Evolutionary conservation across 2,329 filamentous ascomycete species (phyloP), one percentile per base, ranked within the genome.

Genomic region (Fusarium longipes): DNA sequence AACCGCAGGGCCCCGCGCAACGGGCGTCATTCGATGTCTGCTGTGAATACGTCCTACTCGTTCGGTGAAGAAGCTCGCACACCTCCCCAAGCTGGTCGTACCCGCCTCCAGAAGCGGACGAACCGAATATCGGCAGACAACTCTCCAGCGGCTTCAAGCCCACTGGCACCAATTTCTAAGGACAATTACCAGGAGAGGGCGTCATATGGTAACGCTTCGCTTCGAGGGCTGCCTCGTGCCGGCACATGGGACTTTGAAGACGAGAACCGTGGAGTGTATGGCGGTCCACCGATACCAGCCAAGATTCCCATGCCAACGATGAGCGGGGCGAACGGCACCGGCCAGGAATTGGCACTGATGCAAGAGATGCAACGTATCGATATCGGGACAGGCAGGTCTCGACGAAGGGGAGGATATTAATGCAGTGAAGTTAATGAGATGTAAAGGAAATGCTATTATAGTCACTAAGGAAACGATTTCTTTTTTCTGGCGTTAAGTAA

Each of bases 301-400:
- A 93, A 93, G 78, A 81, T 92, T 10, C 89, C 90, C 2, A 76
- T 91, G 22, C 54, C 77, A n/a, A 84, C 82, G 79, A 84, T 82
- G 80, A 84, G 80, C 64, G 82, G 80, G 30, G 78, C 76, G 7
- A 78, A 79, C 32, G 79, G 76, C 50, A 78, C 76, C 17, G 77
- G 78, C 25, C 83, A 84, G 57, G 82, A 86, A 65, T 82, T 83
- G 77, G 87, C 89, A 20, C 78, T 94, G 51, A 85, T 91, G 77
- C 83, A 92, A 65, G 91, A 94, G 78, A 86, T 94, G 83, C 88
- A 84, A 71, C 82, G 82, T 45, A 90, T 91, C 63, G 87, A 91
- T 70, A 85, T 91, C 67, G 88, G 88, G n/a, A 81, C 81, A 24
- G 88, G 87, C 5, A 80, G 87, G 59, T 84, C 85, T 25, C 80